phyloP scores from a whole-genome alignment of 1,284 basidiomycete species.

The Melampsora larici-populina region DNA sequence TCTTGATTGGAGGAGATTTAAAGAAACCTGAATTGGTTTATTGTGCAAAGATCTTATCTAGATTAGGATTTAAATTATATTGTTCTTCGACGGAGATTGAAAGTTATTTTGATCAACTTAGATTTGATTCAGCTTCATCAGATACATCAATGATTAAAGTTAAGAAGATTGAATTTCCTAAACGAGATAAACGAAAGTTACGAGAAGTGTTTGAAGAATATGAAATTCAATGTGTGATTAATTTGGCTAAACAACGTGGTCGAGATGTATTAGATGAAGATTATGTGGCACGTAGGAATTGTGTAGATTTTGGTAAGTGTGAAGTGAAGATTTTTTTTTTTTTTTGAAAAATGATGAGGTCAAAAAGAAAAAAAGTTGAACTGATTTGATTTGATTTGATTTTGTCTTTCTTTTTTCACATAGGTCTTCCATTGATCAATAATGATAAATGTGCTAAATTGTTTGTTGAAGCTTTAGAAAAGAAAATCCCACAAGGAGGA shows the following conservation, averaged over 20 bases:
- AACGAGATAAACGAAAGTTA: conserved; percentile 92
- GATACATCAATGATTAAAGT: conserved; percentile 66
- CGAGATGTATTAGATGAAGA: conserved; percentile 81
- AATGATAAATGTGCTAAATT: conserved; percentile 83
- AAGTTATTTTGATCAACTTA: conserved; percentile 73
- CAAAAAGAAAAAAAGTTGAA: conserved; percentile 25
- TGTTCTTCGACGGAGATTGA: conserved; percentile 79
- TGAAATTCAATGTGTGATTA: conserved; percentile 93
- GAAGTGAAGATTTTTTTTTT: not conserved
- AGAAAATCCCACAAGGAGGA: conserved; percentile 81
- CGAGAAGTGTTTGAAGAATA: conserved; percentile 79
- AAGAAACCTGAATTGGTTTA: conserved; percentile 73
- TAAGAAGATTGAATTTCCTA: conserved; percentile 92
- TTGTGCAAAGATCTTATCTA: conserved; percentile 71
- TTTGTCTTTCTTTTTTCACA: conserved; percentile 83
- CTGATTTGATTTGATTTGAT: conserved; percentile 60
- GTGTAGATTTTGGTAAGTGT: conserved; percentile 48
- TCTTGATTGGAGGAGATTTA: conserved; percentile 82
- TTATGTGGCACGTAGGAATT: conserved; percentile 82
- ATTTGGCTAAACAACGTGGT: conserved; percentile 80
- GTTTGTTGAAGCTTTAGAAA: conserved; percentile 83
- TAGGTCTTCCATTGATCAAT: conserved; percentile 71
- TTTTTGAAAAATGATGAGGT: too few relatives aligned
- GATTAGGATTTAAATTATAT: conserved; percentile 87
- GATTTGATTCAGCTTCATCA: conserved; percentile 49